Conservation (phyloP, 1,284 basidiomycete species). For the Boletus hoseneyae region DNA sequence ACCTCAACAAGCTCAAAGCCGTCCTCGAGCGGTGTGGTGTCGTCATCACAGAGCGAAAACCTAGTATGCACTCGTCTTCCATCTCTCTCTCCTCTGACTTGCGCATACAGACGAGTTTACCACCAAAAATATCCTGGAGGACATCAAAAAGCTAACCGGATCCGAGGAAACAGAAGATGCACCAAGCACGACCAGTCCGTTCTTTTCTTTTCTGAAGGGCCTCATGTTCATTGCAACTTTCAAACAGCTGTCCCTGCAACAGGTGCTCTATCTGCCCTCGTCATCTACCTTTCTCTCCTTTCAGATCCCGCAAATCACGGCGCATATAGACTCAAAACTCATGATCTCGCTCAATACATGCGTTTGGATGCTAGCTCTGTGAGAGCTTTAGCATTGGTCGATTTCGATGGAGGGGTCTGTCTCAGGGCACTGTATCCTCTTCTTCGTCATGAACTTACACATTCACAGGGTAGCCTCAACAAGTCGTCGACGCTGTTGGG, state of each 20-base stretch:
- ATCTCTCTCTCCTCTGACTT: background rate
- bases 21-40: constrained; percentile 90
- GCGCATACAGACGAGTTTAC: constrained; percentile 72
- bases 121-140: constrained; percentile 79
- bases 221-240: constrained; percentile 26
- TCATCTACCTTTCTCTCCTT: constrained; percentile 83
- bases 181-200: constrained; percentile 14
- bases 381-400: constrained; percentile 86
- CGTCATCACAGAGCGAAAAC: constrained; percentile 85
- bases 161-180: constrained; percentile 24
- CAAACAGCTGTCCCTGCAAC: constrained; percentile 33
- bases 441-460: constrained; percentile 26
- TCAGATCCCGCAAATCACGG: constrained; percentile 81
- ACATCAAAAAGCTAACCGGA: constrained; percentile 69
- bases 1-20: constrained; percentile 80
- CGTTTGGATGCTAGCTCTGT: constrained; percentile 93
- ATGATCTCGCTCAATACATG: constrained; percentile 95
- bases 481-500: constrained; percentile 90
- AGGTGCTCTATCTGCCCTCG: constrained; percentile 72
- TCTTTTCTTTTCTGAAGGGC: background rate
- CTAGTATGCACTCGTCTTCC: constrained; percentile 48
- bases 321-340: constrained; percentile 77
- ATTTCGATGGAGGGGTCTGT: constrained; percentile 55
- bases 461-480: constrained; percentile 44
- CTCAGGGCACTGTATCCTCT: constrained; percentile 28